Percentiles rank a stretch among this genome's conserved stretches.
These are phyloP conservation scores for Pseudogymnoascus verrucosus DNA, from an alignment of 2,329 filamentous ascomycete species.

Conservation along the genomic window DNA sequence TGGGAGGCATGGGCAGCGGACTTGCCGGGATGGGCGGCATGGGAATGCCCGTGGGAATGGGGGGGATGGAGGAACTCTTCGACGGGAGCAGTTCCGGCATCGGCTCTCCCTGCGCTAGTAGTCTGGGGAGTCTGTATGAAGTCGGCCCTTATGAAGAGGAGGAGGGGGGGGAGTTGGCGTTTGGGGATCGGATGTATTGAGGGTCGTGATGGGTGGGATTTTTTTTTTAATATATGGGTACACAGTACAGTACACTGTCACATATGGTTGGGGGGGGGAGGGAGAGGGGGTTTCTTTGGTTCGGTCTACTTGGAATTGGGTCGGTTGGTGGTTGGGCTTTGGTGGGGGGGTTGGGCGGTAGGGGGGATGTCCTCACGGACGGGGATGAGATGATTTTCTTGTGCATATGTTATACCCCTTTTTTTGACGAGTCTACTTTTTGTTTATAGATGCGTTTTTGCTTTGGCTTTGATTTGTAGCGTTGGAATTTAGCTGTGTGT, in stretches of 20 bases:
- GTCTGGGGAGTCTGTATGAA: slow-evolving; percentile 35
- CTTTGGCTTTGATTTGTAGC: too few species aligned
- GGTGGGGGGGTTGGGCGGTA: too few species aligned
- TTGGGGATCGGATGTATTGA: slow-evolving; percentile 39
- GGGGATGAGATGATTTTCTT: neutral
- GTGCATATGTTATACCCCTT: neutral
- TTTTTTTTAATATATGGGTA: too few species aligned
- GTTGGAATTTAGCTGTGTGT: too few species aligned
- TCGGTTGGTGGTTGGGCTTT: too few species aligned
- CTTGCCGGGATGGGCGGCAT: slow-evolving; percentile 22
- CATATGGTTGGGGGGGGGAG: neutral
- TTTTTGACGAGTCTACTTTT: too few species aligned
- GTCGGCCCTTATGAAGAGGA: slow-evolving; percentile 19
- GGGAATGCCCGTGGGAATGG: neutral
- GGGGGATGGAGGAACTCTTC: slow-evolving; percentile 35
- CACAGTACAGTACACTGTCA: too few species aligned
- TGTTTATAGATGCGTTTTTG: neutral
- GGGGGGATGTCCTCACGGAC: neutral
- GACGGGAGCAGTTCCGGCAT: slow-evolving; percentile 32
- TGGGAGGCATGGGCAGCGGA: slow-evolving; percentile 12
- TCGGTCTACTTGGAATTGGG: too few species aligned
- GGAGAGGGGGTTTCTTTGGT: neutral
- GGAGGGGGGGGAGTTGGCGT: slow-evolving; percentile 29
- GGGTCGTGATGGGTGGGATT: neutral
- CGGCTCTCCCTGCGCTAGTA: slow-evolving; percentile 28